phyloP scores from a whole-genome alignment of 1,284 basidiomycete species.

The Ustilago crameri region DNA sequence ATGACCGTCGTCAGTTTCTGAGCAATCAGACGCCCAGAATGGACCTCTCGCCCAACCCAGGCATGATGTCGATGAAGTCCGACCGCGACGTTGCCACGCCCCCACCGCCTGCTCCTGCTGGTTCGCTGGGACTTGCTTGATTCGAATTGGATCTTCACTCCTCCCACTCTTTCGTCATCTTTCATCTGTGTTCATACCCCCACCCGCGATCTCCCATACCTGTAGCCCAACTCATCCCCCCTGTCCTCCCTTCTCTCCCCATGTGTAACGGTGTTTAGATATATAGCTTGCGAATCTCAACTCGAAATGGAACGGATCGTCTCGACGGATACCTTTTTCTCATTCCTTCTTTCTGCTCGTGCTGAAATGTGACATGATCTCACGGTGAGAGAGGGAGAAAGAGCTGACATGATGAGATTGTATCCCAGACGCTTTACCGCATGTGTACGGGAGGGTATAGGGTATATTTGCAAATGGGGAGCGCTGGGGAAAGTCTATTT shows the following conservation, averaged over 20 bases:
- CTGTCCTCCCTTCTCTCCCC: not conserved
- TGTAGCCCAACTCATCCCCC: slow-evolving; percentile 15
- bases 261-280: slow-evolving; percentile 49
- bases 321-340: not conserved
- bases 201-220: no score
- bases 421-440: no score
- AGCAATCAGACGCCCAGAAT: slow-evolving; percentile 25
- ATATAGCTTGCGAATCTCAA: slow-evolving; percentile 6
- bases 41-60: slow-evolving; percentile 20
- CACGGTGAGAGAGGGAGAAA: no score
- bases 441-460: no score
- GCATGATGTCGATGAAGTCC: slow-evolving; percentile 23
- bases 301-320: slow-evolving; percentile 24
- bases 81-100: slow-evolving; percentile 28
- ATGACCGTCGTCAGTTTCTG: slow-evolving; percentile 24
- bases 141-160: not conserved
- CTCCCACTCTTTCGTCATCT: not conserved
- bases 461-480: no score
- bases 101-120: slow-evolving; percentile 26
- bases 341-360: no score
- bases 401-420: no score
- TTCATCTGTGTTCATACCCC: no score
- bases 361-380: no score
- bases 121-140: slow-evolving; percentile 43
- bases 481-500: no score